These are phyloP conservation scores for Candida fluviatilis DNA, from an alignment of 805 yeast species.

Conservation along the genomic window DNA sequence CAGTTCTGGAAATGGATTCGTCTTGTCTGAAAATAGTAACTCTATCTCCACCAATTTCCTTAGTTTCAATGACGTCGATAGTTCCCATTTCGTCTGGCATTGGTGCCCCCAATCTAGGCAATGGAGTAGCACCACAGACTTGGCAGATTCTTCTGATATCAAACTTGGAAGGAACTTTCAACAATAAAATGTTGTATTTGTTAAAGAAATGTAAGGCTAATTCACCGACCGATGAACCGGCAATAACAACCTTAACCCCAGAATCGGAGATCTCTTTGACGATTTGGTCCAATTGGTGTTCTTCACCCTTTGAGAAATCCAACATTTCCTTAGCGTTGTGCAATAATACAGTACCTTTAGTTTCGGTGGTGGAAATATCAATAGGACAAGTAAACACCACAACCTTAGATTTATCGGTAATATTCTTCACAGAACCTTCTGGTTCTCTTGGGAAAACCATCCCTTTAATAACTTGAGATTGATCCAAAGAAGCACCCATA, in stretches of 20 bases:
- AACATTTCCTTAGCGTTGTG: constrained; percentile 97
- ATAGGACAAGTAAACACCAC: constrained; percentile 92
- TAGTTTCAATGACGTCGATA: constrained; percentile 82
- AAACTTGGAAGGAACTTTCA: constrained; percentile 90
- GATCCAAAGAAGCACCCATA: constrained; percentile 80
- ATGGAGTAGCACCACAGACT: constrained; percentile 96
- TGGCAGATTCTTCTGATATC: constrained; percentile 91
- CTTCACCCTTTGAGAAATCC: constrained; percentile 94
- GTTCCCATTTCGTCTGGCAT: constrained; percentile 90
- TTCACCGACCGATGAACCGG: constrained; percentile 94
- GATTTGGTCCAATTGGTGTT: constrained; percentile 81
- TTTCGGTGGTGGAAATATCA: constrained; percentile 94
- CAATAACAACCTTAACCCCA: constrained; percentile 84
- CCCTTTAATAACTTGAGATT: constrained; percentile 83
- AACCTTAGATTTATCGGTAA: constrained; percentile 64
- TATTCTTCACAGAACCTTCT: constrained; percentile 80
- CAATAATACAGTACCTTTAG: constrained; percentile 93
- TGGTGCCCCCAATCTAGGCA: constrained; percentile 92
- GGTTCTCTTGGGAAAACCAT: constrained; percentile 98
- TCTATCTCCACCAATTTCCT: constrained; percentile 96
- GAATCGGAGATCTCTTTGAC: constrained; percentile 78
- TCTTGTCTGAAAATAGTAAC: constrained; percentile 90
- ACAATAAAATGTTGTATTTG: constrained; percentile 76
- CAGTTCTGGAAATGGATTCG: constrained; percentile 64
- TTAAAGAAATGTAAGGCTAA: constrained; percentile 89